Conservation (phyloP, 2,329 filamentous ascomycete genomes). For the Diaporthe sp. region DNA sequence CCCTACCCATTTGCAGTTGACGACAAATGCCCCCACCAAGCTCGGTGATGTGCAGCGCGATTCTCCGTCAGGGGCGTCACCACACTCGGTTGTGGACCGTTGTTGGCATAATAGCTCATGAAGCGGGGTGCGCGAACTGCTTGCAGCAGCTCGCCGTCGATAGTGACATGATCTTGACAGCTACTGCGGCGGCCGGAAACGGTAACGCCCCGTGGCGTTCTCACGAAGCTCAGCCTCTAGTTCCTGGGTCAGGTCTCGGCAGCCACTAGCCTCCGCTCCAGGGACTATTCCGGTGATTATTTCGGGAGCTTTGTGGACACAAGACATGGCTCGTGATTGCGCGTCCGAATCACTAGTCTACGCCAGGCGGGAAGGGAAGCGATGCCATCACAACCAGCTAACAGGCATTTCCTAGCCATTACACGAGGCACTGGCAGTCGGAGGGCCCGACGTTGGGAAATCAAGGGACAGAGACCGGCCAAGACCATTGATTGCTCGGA, state of each 20-base stretch:
- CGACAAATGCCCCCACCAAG: background rate
- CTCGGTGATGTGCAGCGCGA: background rate
- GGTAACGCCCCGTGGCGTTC: background rate
- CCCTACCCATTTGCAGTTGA: background rate
- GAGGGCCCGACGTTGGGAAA: background rate
- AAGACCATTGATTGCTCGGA: background rate
- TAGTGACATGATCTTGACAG: background rate
- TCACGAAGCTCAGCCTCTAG: background rate
- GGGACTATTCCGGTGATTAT: background rate
- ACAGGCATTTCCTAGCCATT: no score
- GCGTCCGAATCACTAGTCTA: background rate
- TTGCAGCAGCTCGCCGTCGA: background rate
- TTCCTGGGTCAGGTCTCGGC: background rate
- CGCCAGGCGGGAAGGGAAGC: background rate
- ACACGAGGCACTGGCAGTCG: no score
- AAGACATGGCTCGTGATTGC: no score
- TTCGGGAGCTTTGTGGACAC: background rate
- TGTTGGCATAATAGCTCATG: background rate
- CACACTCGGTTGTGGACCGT: background rate
- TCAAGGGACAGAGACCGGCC: background rate
- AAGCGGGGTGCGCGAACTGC: background rate
- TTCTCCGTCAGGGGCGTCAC: no score
- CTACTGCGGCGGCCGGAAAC: no score
- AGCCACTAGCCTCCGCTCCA: background rate
- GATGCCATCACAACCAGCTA: background rate